Evolutionary conservation across 768 basidiomycete genomes (phyloP), one percentile per base, ranked within the genome.

Genomic region (Termitomyces heimii): DNA sequence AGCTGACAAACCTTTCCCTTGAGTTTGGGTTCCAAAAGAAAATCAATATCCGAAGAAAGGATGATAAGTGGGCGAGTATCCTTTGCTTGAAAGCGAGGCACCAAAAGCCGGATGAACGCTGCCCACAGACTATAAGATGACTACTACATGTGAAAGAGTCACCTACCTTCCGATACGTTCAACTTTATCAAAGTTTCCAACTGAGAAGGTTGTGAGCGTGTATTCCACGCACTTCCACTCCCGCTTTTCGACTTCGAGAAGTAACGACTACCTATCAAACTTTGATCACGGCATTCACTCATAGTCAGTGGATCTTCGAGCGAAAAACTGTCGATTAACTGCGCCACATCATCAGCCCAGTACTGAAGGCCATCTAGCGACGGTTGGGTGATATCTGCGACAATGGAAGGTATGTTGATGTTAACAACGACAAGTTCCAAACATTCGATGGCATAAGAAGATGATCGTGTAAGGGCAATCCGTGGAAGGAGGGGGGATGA

Each of bases 271-370:
- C 90, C 92, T 55, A 93, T 88, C 51, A 93, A 70, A 65, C 83
- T 86, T 31, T 85, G 68, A 67, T 86, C 82, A 53, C 74, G 74
- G 59, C 80, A 83, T 56, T 73, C 72, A 51, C 66, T 60, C 24
- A 65, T 68, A 18, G 61, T 61, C 37, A 58, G 68, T 13, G 44
- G 45, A 45, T 59, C 55, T 7, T 56, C 62, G 28, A 68, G 68
- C 34, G 73, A 69, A 6, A 75, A 70, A 16, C 73, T 76, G 52
- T 89, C 88, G 4, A 87, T 63, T 51, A 88, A 78, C 64, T 89
- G 92, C n/a, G 85, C 73, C 28, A 86, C 67, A 66, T 98, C 94
- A 66, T 99, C 97, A 7, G 85, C 86, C 78, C 89, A 92, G 65
- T 86, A 88, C 68, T 98, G 94, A 18, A 98, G 68, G 13, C 82